Conservation (phyloP, 2,329 filamentous ascomycete genomes). For the Penicillium polonicum region DNA sequence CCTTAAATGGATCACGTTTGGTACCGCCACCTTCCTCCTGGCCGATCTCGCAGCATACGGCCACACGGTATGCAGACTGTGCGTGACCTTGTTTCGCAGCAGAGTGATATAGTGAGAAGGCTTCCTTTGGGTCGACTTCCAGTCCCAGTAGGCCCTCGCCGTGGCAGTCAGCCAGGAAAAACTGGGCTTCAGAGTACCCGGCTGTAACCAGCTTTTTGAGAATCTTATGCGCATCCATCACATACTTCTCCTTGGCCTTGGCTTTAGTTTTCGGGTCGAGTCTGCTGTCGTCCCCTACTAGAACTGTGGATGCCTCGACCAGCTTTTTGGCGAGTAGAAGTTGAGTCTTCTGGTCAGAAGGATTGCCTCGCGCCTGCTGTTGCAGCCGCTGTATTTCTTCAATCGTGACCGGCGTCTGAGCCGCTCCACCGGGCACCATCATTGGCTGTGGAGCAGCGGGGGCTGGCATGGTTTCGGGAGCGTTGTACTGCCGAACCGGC, state of each 20-base stretch:
- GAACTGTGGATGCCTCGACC: conserved; percentile 76
- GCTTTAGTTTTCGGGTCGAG: conserved; percentile 63
- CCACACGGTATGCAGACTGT: conserved; percentile 86
- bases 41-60: conserved; percentile 95
- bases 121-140: conserved; percentile 83
- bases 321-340: conserved; percentile 77
- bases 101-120: conserved; percentile 88
- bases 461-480: conserved; percentile 34
- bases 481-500: conserved; percentile 55
- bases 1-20: conserved; percentile 84
- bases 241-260: conserved; percentile 75
- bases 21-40: conserved; percentile 93
- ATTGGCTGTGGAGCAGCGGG: conserved; percentile 27
- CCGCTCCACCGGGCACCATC: conserved; percentile 6
- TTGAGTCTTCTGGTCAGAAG: conserved; percentile 69
- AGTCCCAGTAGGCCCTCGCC: conserved; percentile 77
- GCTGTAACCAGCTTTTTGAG: conserved; percentile 79
- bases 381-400: conserved; percentile 76
- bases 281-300: conserved; percentile 73
- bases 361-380: conserved; percentile 66
- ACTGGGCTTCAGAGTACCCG: conserved; percentile 84
- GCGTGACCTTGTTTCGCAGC: conserved; percentile 87
- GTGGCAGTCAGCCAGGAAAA: conserved; percentile 85
- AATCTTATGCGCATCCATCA: conserved; percentile 83
- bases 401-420: conserved; percentile 63